Conservation (phyloP, 345 rosid species). For the Bretschneidera sinensis region DNA sequence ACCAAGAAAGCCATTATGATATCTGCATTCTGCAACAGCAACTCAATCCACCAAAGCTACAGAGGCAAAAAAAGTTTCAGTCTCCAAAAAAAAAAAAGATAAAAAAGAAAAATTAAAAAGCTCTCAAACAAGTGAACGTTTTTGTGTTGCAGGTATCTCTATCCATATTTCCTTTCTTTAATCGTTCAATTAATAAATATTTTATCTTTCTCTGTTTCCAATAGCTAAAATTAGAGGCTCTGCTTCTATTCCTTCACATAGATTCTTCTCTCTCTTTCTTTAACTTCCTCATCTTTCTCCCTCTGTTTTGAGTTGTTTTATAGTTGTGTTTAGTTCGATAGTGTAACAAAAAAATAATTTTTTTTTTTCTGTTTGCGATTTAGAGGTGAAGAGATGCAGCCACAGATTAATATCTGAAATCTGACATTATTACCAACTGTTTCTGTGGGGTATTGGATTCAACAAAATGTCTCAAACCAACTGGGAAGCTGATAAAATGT, state of each 20-base stretch:
- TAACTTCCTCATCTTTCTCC: slow-evolving; percentile 17
- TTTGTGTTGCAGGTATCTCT: slow-evolving; percentile 23
- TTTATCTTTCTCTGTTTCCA: slow-evolving; percentile 1
- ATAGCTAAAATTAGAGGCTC: too few relatives aligned
- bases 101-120: neutral
- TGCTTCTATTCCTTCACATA: slow-evolving; percentile 21
- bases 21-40: slow-evolving; percentile 29
- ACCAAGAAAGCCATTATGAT: slow-evolving; percentile 18
- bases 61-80: neutral
- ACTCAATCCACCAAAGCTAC: slow-evolving; percentile 22
- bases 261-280: slow-evolving; percentile 39
- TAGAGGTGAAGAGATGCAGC: slow-evolving; percentile 26
- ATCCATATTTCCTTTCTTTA: slow-evolving; percentile 12
- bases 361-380: slow-evolving; percentile 24
- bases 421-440: slow-evolving; percentile 37
- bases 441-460: slow-evolving; percentile 25
- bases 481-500: slow-evolving; percentile 99
- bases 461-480: slow-evolving; percentile 79
- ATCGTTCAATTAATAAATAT: neutral
- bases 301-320: neutral
- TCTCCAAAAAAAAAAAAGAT: neutral
- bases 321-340: neutral
- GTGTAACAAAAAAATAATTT: too few relatives aligned
- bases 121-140: slow-evolving; percentile 9
- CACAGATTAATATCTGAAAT: slow-evolving; percentile 24